A percentile compares a stretch with the other conserved stretches of the same genome.
Conservation (phyloP, 306 rosid species). For the Ormosia emarginata region DNA sequence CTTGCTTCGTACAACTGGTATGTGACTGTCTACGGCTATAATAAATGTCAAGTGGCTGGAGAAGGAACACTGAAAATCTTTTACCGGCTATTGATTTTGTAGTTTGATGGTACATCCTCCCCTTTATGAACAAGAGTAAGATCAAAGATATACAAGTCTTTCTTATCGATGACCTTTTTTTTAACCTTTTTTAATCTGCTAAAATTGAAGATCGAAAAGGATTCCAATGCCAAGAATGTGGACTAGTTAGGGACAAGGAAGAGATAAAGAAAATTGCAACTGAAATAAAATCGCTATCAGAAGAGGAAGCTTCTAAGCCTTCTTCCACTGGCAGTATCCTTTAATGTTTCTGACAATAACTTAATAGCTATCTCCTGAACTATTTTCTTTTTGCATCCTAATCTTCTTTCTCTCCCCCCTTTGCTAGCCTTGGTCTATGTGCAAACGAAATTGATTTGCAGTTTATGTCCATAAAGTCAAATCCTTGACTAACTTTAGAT, state of each 20-base stretch:
- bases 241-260: conserved; percentile 65
- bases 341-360: conserved; percentile 24
- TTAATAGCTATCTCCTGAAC: conserved; percentile 1
- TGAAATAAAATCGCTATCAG: conserved; percentile 57
- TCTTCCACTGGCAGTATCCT: conserved; percentile 66
- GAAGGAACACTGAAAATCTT: neutral
- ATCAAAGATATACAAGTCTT: conserved; percentile 6
- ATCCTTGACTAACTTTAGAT: conserved; percentile 64
- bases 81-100: conserved; percentile 7
- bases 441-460: neutral
- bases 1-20: conserved; percentile 74
- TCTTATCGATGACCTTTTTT: neutral
- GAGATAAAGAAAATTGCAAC: conserved; percentile 54
- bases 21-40: conserved; percentile 22
- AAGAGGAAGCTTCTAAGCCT: conserved; percentile 45
- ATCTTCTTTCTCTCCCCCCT: neutral
- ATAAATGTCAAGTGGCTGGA: conserved; percentile 1
- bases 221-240: conserved; percentile 78
- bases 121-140: conserved; percentile 12
- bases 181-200: neutral
- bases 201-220: conserved; percentile 56
- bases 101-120: conserved; percentile 8
- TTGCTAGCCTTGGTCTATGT: neutral
- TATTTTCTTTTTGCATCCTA: conserved; percentile 4
- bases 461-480: conserved; percentile 28